Evolutionary conservation across 1,284 basidiomycete species (phyloP).

Genomic region (Ceratobasidium sp.): DNA sequence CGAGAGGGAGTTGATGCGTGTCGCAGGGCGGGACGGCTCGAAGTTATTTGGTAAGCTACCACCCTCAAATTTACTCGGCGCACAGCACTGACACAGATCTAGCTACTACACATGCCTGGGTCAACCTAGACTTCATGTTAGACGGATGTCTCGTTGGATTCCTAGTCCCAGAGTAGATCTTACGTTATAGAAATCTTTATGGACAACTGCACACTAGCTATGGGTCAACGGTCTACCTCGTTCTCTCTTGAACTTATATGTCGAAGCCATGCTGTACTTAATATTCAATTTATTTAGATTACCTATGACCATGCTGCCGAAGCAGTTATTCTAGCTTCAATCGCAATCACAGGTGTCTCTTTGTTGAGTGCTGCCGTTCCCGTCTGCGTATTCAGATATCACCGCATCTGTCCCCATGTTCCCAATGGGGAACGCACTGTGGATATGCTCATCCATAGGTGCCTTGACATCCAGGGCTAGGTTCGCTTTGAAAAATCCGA

Average conservation of each 20-base stretch:
- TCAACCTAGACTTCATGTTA: conserved; percentile 93
- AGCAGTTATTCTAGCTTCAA: conserved; percentile 10
- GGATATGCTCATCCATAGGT: conserved; percentile 67
- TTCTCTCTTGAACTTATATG: not conserved
- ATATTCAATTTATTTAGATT: conserved; percentile 2
- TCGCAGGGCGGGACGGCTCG: conserved; percentile 93
- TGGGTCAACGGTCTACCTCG: too few species aligned
- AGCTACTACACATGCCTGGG: conserved; percentile 82
- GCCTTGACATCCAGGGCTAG: conserved; percentile 89
- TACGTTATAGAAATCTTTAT: not conserved
- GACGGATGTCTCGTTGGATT: conserved; percentile 92
- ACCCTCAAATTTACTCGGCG: not conserved
- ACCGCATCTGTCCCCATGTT: conserved; percentile 31
- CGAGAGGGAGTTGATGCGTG: conserved; percentile 93
- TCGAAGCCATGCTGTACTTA: not conserved
- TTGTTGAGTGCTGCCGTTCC: not conserved
- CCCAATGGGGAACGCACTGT: conserved; percentile 63
- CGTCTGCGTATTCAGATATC: not conserved
- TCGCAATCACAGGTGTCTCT: conserved; percentile 23
- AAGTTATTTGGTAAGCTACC: conserved; percentile 83
- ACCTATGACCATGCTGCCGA: too few species aligned
- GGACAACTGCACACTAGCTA: too few species aligned
- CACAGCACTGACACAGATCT: conserved; percentile 19
- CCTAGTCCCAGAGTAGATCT: conserved; percentile 68
- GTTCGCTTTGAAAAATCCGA: conserved; percentile 83